Base-by-base conservation (phyloP, 176 grass and related monocot genomes). In the Ananas comosus region DNA sequence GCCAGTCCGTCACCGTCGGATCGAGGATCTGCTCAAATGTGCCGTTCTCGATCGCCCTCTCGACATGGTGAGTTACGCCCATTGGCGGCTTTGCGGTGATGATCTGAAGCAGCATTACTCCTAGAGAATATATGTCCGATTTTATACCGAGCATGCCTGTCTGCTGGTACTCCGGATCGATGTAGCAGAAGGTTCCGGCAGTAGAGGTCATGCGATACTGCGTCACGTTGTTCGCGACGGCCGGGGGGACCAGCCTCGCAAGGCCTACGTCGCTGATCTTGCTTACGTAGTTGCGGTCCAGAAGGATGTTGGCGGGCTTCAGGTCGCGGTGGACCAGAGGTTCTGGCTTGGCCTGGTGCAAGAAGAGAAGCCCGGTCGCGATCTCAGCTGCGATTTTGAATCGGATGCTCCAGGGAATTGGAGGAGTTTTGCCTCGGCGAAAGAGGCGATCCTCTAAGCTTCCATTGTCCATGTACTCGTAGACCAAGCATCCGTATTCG, bases 131-230 rank as follows among this genome's bases (percentile, higher is more conserved):
- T 59, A 97, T 83, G 84, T 97, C 94, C 0, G 87, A 97, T 72
- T 97, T 97, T 67, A 83, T 85, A 13, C 93, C 84, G 0, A 92
- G 75, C 75, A 92, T 92, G 2, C 94, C 94, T 10, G 84, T 97
- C 79, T 92, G 86, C 85, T 97, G 94, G 80, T 99, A 99, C 94
- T 99, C 89, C 18, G 94, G 94, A 54, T 99, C 87, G 73, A 99
- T 93, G 83, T 99, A 99, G 83, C 84, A 93, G 81, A 99, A 99
- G 10, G 89, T 99, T 2, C 94, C 89, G 6, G 94, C 94, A 16
- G 94, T 86, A 3, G 94, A 83, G 10, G 94, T 99, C 66, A 99
- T 77, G 74, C 82, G 75, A 72, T 92, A 99, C 76, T 90, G 94
- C 50, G 89, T 99, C 1, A 99, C 84, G 72, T 74, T 92, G 80